Conservation (phyloP, 345 rosid species). For the Crucihimalaya himalaica region DNA sequence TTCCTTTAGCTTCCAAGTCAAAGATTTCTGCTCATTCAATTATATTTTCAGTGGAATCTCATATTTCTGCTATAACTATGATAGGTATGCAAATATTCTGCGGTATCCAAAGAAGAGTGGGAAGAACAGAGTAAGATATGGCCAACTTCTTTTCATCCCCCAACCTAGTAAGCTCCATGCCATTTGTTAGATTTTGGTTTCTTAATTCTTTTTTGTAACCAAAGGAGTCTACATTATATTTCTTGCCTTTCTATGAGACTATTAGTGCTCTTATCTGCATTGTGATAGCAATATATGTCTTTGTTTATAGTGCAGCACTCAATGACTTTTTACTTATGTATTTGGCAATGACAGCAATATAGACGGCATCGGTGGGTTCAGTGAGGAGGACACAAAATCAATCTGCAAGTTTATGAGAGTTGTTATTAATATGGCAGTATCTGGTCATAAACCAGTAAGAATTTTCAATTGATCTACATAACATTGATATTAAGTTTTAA, state of each 20-base stretch:
- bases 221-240: background rate
- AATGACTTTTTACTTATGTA: background rate
- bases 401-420: slow-evolving; percentile 61
- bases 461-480: background rate
- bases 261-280: background rate
- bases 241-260: background rate
- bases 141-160: slow-evolving; percentile 96
- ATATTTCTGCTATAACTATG: slow-evolving; percentile 9
- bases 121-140: slow-evolving; percentile 88
- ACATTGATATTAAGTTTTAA: background rate
- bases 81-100: slow-evolving; percentile 76
- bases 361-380: slow-evolving; percentile 78
- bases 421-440: slow-evolving; percentile 59
- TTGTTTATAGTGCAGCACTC: background rate
- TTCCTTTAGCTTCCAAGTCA: background rate
- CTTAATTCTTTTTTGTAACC: background rate
- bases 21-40: background rate
- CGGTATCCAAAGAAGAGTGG: slow-evolving; percentile 80
- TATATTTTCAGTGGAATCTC: background rate
- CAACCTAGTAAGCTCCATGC: slow-evolving; percentile 64
- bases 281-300: slow-evolving; percentile 10
- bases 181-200: slow-evolving; percentile 24
- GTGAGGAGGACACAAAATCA: slow-evolving; percentile 58
- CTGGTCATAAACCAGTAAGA: slow-evolving; percentile 59
- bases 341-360: slow-evolving; percentile 56